These are phyloP conservation scores for Coemansia sp. DNA, from an alignment of 192 early-diverging fungal species.

Conservation along the genomic window DNA sequence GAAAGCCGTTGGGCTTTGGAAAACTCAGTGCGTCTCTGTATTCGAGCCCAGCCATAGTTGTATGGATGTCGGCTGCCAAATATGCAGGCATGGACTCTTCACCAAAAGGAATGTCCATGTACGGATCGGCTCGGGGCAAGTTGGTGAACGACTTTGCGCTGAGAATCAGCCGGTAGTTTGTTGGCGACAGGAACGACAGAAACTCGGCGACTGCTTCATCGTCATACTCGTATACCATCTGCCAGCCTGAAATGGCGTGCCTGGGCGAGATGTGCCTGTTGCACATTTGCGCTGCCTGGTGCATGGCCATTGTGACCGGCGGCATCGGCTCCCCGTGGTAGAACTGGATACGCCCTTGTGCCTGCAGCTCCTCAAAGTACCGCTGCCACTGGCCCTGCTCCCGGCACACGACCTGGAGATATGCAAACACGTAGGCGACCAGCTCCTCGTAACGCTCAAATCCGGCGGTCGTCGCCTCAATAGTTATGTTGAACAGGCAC, in stretches of 20 bases:
- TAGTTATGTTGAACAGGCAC: slow-evolving; percentile 5
- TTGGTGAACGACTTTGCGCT: slow-evolving; percentile 20
- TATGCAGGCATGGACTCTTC: slow-evolving; percentile 28
- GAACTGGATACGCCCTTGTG: neutral
- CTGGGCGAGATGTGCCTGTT: neutral
- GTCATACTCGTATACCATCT: slow-evolving; percentile 2
- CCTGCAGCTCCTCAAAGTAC: slow-evolving; percentile 26
- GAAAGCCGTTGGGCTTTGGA: too few relatives aligned
- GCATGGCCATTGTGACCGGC: neutral
- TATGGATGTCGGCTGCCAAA: too few relatives aligned
- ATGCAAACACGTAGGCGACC: slow-evolving; percentile 19
- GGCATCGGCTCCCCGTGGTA: neutral
- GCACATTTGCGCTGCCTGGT: slow-evolving; percentile 1
- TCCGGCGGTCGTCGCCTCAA: slow-evolving; percentile 13
- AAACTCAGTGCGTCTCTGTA: too few relatives aligned
- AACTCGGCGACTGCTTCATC: neutral
- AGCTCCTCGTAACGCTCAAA: slow-evolving; percentile 7
- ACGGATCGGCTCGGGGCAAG: slow-evolving; percentile 51
- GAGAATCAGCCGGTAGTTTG: slow-evolving; percentile 54
- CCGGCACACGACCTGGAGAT: slow-evolving; percentile 5
- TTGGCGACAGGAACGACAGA: slow-evolving; percentile 34
- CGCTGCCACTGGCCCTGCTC: slow-evolving; percentile 8
- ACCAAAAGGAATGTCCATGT: slow-evolving; percentile 73
- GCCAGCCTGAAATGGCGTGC: slow-evolving; percentile 2
- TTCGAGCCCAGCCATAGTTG: too few relatives aligned